Evolutionary conservation across 2,329 filamentous ascomycete species (phyloP), one percentile per base, ranked within the genome.

Genomic region (Penicillium sclerotigenum): DNA sequence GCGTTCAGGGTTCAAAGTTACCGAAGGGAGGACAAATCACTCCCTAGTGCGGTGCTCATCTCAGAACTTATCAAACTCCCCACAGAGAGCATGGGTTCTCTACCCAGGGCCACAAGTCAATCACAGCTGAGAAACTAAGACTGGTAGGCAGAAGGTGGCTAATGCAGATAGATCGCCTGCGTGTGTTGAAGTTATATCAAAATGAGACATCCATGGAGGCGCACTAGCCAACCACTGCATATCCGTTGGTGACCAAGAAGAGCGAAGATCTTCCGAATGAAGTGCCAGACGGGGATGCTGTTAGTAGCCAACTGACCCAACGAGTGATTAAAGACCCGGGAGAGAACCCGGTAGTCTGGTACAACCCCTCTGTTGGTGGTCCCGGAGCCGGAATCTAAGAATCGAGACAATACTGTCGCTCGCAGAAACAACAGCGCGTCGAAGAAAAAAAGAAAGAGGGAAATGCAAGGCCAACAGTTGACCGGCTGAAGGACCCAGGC

Each of bases 311-410:
- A 61, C 50, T 33, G 45, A 55, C 43, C 43, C 53, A 54, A 28
- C 48, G 29, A 62, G 49, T 28, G 47, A 59, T 56, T 59, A 59
- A 52, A 45, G 56, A 50, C 31, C 57, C 41, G 51, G 47, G 33
- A 57, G 38, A 53, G 41, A 51, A 60, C 68, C 70, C 68, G 66
- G 61, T 56, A 64, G 60, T 63, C 33, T 65, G 70, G 70, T 58
- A 66, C 65, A 62, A 61, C 61, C 60, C 62, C 62, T 65, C 65
- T 59, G 56, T 50, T 61, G 59, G 57, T 63, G 58, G 54, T 47
- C 45, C 47, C 58, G 3, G 28, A 36, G 56, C 51, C 52, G 42
- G 49, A 54, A 59, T 53, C 49, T 56, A 54, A 52, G 57, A 59
- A 33, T 48, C 53, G 13, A 52, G 51, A 56, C 46, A 28, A 55